These are phyloP conservation scores for Hypericum androsaemum DNA, from an alignment of 345 rosid genomes.

Conservation along the genomic window DNA sequence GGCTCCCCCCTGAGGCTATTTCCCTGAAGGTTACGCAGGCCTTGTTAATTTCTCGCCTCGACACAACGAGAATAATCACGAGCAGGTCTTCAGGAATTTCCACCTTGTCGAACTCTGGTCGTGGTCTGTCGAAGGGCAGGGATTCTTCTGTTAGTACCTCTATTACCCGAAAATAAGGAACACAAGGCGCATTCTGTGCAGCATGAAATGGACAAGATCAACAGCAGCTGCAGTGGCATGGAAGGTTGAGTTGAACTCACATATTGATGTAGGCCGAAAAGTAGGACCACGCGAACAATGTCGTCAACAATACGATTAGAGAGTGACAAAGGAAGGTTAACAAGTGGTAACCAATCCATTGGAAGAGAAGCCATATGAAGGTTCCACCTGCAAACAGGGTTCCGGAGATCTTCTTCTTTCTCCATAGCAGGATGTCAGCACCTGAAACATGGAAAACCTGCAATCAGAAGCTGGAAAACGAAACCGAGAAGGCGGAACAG, in stretches of 20 bases:
- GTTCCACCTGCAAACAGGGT: slow-evolving; percentile 13
- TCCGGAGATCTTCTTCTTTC: slow-evolving; percentile 16
- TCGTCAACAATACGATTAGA: slow-evolving; percentile 11
- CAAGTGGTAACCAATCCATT: slow-evolving; percentile 18
- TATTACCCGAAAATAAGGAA: too few species aligned
- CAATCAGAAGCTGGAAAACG: neutral
- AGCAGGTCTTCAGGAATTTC: slow-evolving; percentile 9
- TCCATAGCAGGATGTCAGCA: slow-evolving; percentile 20
- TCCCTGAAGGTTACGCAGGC: slow-evolving; percentile 5
- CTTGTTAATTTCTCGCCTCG: slow-evolving; percentile 4
- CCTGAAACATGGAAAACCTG: slow-evolving; percentile 3
- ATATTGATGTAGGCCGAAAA: slow-evolving; percentile 17
- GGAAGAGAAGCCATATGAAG: slow-evolving; percentile 18
- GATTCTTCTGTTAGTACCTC: too few species aligned
- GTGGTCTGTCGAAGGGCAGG: slow-evolving; percentile 9
- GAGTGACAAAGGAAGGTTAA: slow-evolving; percentile 18
- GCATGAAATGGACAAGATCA: too few species aligned
- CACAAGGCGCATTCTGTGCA: too few species aligned
- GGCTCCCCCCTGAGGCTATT: slow-evolving; percentile 19
- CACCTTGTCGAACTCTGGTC: slow-evolving; percentile 13
- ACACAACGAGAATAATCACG: slow-evolving; percentile 2
- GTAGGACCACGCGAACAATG: slow-evolving; percentile 18
- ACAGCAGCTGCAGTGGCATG: too few species aligned
- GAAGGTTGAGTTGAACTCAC: slow-evolving; percentile 6
- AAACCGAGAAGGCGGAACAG: neutral